Conservation (phyloP, 75 land plant species). For the Pinus tabuliformis region DNA sequence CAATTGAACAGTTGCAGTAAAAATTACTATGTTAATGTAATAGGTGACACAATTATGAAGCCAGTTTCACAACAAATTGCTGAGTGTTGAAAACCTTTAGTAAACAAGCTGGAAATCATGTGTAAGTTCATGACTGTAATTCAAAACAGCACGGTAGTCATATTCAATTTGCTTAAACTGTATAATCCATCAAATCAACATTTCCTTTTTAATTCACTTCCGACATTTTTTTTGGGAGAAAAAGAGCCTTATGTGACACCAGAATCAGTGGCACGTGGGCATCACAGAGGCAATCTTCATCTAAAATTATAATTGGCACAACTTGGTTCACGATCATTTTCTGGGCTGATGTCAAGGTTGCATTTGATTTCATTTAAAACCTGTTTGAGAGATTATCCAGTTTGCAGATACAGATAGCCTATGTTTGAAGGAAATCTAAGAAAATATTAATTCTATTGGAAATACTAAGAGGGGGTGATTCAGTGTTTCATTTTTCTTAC, state of each 20-base stretch:
- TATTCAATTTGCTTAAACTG: no score
- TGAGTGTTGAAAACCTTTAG: neutral
- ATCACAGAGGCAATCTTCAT: neutral
- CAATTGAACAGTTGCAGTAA: neutral
- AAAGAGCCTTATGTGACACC: neutral
- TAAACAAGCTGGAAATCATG: neutral
- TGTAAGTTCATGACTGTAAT: no score
- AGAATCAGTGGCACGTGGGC: neutral
- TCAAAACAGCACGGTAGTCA: no score
- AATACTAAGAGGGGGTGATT: no score
- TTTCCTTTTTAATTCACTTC: neutral
- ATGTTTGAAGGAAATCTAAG: neutral
- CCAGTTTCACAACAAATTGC: neutral
- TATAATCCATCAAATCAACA: no score
- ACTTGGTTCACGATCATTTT: neutral
- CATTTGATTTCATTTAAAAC: neutral
- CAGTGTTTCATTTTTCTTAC: no score
- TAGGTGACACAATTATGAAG: constrained; percentile 6
- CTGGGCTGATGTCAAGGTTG: neutral
- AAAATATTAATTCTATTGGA: neutral
- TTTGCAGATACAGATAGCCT: neutral
- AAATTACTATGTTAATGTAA: neutral
- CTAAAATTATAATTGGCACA: neutral
- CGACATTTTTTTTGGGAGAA: neutral
- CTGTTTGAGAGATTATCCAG: neutral